Conservation (phyloP, 768 basidiomycete species). For the Leccinum disarticulatum region DNA sequence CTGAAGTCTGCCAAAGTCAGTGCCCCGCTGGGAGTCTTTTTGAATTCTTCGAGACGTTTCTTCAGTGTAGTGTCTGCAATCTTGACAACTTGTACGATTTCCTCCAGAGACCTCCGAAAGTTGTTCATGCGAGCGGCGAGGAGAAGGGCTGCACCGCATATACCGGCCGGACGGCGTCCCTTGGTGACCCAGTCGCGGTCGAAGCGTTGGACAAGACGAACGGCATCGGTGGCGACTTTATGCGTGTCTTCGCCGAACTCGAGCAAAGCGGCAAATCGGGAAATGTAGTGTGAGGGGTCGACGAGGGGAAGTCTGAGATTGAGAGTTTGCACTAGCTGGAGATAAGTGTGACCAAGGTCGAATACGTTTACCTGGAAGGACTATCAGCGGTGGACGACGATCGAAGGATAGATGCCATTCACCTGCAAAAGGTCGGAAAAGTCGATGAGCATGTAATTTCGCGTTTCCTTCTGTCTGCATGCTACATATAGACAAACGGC, state of each 20-base stretch:
- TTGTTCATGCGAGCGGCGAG: conserved; percentile 99
- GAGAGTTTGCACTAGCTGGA: conserved; percentile 88
- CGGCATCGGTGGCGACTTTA: conserved; percentile 89
- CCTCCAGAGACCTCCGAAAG: conserved; percentile 88
- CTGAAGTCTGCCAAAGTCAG: conserved; percentile 89
- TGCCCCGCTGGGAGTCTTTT: conserved; percentile 79
- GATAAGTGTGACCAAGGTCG: conserved; percentile 93
- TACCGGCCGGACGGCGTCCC: conserved; percentile 93
- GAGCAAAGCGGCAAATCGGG: conserved; percentile 89
- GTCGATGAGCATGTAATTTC: conserved; percentile 97
- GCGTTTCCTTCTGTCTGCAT: conserved; percentile 85
- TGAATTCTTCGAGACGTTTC: conserved; percentile 95
- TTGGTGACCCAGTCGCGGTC: conserved; percentile 97
- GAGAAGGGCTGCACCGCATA: conserved; percentile 93
- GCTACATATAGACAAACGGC: conserved; percentile 96
- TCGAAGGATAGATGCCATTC: conserved; percentile 8
- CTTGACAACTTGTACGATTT: conserved; percentile 98
- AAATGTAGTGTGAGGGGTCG: conserved; percentile 96
- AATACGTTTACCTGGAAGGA: conserved; percentile 86
- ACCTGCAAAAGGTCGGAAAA: conserved; percentile 96
- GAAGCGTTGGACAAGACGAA: conserved; percentile 90
- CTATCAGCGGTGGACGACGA: background rate
- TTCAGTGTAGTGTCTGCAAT: conserved; percentile 94
- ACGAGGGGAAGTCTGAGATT: conserved; percentile 84
- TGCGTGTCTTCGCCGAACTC: conserved; percentile 96